A percentile compares a stretch with the other conserved stretches of the same genome.
Evolutionary conservation across 192 early-diverging fungal species (phyloP).

Genomic region (Backusella mclennaniae): DNA sequence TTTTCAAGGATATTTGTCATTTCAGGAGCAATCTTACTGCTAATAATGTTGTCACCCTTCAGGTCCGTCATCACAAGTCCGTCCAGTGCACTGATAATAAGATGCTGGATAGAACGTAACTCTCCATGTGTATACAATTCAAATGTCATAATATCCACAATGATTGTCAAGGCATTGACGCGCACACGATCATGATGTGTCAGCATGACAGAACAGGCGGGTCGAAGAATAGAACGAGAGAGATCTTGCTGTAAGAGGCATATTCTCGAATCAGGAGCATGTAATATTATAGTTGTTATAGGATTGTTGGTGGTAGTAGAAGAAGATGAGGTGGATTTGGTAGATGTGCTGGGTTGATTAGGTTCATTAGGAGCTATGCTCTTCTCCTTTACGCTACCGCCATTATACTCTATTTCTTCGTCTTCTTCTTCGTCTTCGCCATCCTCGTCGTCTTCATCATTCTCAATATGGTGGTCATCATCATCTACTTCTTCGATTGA

Average conservation of each 20-base stretch:
- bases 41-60: conserved; percentile 33
- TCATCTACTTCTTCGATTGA: conserved; percentile 18
- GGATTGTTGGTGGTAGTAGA: background rate
- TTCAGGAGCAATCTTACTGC: conserved; percentile 26
- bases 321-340: background rate
- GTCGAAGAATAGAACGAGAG: conserved; percentile 32
- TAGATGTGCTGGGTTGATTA: background rate
- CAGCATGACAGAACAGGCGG: conserved; percentile 36
- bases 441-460: background rate
- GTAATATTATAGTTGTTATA: background rate
- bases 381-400: conserved; percentile 6
- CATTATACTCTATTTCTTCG: background rate
- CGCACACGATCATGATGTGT: conserved; percentile 41
- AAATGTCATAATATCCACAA: conserved; percentile 37
- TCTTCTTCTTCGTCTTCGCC: background rate
- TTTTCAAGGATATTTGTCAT: conserved; percentile 10
- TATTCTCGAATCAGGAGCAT: background rate
- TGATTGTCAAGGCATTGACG: conserved; percentile 27
- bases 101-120: conserved; percentile 28
- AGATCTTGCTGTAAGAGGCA: conserved; percentile 17
- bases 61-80: conserved; percentile 41
- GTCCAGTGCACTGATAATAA: conserved; percentile 39
- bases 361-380: conserved; percentile 5
- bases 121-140: conserved; percentile 32
- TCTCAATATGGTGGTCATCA: background rate